Evolutionary conservation across 2,329 filamentous ascomycete species (phyloP).

Genomic region (Cladobotryum protrusum): DNA sequence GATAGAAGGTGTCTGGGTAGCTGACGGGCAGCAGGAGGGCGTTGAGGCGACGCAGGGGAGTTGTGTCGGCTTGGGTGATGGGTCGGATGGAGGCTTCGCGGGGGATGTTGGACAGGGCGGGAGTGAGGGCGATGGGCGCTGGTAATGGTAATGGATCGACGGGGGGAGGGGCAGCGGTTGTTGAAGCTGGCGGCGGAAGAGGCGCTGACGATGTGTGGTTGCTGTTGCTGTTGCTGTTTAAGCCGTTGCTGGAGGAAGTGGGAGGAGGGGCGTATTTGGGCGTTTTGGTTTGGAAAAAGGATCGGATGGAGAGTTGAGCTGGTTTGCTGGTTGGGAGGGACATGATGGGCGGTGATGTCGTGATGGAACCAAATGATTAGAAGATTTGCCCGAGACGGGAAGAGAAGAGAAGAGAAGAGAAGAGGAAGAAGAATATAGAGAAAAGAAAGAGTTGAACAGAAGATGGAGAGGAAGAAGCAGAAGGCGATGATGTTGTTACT

Average conservation of each 20-base stretch:
- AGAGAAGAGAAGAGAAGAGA: slow-evolving; percentile 2
- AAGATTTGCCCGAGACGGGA: too few relatives aligned
- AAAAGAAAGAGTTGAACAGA: neutral
- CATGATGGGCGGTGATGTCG: slow-evolving; percentile 24
- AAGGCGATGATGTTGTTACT: neutral
- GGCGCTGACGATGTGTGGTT: slow-evolving; percentile 20
- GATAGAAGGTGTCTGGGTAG: slow-evolving; percentile 61
- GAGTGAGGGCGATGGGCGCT: slow-evolving; percentile 17
- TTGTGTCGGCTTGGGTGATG: slow-evolving; percentile 45
- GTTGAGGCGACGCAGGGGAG: slow-evolving; percentile 58
- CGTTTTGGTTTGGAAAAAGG: slow-evolving; percentile 51
- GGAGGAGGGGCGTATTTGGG: slow-evolving; percentile 32
- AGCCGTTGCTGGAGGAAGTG: slow-evolving; percentile 13
- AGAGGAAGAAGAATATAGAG: neutral
- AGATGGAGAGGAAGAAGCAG: neutral
- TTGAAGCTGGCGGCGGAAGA: slow-evolving; percentile 20
- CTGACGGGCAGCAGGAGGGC: slow-evolving; percentile 56
- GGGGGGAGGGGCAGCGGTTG: slow-evolving; percentile 19
- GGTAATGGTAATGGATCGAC: slow-evolving; percentile 14
- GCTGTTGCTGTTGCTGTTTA: slow-evolving; percentile 20
- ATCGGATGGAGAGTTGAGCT: slow-evolving; percentile 53
- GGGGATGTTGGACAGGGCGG: slow-evolving; percentile 31
- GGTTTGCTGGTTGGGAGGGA: slow-evolving; percentile 34
- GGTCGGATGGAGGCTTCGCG: slow-evolving; percentile 47
- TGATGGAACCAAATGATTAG: neutral